Evolutionary conservation across 768 basidiomycete genomes (phyloP).

Genomic region (Hygrophorus pudorinus): DNA sequence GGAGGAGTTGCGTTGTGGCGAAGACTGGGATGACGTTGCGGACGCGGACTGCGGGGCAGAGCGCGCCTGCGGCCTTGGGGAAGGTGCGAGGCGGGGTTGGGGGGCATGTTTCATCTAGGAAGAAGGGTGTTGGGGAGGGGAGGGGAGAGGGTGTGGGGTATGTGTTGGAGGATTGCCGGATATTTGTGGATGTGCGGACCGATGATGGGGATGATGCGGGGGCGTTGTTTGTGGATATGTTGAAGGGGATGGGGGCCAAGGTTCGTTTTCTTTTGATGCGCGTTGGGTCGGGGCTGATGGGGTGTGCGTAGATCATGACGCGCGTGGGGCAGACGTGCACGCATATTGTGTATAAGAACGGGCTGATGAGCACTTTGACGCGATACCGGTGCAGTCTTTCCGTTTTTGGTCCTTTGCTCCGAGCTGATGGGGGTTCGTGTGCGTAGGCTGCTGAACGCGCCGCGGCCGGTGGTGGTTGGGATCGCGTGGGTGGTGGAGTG

Average conservation of each 20-base stretch:
- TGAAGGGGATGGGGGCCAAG: slow-evolving; percentile 70
- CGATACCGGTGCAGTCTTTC: slow-evolving; percentile 48
- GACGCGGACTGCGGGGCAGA: too few relatives aligned
- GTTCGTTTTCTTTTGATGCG: slow-evolving; percentile 26
- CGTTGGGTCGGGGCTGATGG: not conserved
- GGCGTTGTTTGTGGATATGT: slow-evolving; percentile 73
- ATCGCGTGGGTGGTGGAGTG: slow-evolving; percentile 89
- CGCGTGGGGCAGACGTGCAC: slow-evolving; percentile 68
- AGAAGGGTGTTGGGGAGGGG: slow-evolving; percentile 13
- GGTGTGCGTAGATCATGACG: slow-evolving; percentile 38
- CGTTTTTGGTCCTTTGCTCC: not conserved
- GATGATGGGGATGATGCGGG: slow-evolving; percentile 79
- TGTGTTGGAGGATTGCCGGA: slow-evolving; percentile 61
- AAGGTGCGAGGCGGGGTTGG: slow-evolving; percentile 12
- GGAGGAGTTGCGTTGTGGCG: too few relatives aligned
- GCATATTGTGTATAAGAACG: slow-evolving; percentile 82
- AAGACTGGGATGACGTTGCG: too few relatives aligned
- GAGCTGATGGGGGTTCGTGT: not conserved
- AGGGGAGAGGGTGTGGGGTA: slow-evolving; percentile 29
- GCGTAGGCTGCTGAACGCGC: slow-evolving; percentile 51
- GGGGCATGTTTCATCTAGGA: slow-evolving; percentile 14
- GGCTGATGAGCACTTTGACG: slow-evolving; percentile 59
- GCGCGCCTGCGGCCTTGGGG: slow-evolving; percentile 5
- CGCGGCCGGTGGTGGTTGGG: slow-evolving; percentile 65
- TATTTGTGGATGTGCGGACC: slow-evolving; percentile 84